Evolutionary conservation across 2,329 filamentous ascomycete species (phyloP).

Genomic region (Corynespora cassiicola): DNA sequence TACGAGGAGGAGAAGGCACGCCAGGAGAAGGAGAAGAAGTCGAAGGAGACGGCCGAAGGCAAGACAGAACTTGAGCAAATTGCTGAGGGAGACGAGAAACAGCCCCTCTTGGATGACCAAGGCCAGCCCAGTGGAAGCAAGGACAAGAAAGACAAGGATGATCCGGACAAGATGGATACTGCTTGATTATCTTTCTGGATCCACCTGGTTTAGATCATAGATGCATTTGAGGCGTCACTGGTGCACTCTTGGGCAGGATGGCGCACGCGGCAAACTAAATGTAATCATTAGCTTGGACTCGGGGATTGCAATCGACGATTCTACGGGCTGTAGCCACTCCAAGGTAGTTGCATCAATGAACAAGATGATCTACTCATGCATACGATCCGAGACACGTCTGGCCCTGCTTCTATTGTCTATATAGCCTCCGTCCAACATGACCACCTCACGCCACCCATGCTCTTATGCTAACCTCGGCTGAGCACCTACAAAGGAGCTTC

Average conservation of each 20-base stretch:
- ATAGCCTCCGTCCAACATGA: no score
- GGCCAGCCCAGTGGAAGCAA: constrained; percentile 63
- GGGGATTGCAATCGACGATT: no score
- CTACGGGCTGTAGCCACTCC: no score
- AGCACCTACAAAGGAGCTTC: not conserved
- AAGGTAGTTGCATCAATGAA: no score
- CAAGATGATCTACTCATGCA: no score
- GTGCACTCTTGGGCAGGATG: constrained; percentile 3
- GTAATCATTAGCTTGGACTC: no score
- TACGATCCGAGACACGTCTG: no score
- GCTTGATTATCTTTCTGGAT: constrained; percentile 63
- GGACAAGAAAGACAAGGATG: constrained; percentile 59
- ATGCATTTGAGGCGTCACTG: constrained; percentile 12
- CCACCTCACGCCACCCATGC: no score
- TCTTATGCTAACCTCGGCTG: no score
- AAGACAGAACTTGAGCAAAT: constrained; percentile 83
- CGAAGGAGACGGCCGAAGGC: constrained; percentile 72
- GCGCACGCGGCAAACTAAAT: no score
- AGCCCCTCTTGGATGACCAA: constrained; percentile 68
- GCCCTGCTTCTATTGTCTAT: no score
- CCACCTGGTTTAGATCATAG: constrained; percentile 5
- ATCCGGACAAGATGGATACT: constrained; percentile 87
- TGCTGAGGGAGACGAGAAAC: constrained; percentile 69
- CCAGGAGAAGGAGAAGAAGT: constrained; percentile 82
- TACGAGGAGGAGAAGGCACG: constrained; percentile 97